These are phyloP conservation scores for Letharia lupina DNA, from an alignment of 495 filamentous ascomycete genomes.

Conservation along the genomic window DNA sequence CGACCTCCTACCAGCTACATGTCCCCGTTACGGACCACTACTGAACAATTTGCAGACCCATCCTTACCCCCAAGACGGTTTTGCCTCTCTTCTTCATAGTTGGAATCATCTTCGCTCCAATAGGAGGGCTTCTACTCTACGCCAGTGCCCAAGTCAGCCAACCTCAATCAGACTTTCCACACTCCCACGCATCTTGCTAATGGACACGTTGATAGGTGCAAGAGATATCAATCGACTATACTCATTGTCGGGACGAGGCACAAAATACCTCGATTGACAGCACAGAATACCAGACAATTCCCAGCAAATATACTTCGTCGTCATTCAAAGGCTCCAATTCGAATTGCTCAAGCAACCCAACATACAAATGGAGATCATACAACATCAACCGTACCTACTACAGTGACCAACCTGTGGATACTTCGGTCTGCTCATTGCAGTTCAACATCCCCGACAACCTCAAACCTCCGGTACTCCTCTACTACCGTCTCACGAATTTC, in stretches of 20 bases:
- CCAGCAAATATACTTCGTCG: slow-evolving; percentile 46
- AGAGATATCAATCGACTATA: slow-evolving; percentile 86
- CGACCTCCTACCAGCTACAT: background rate
- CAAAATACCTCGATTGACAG: slow-evolving; percentile 26
- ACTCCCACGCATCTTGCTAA: slow-evolving; percentile 17
- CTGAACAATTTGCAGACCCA: slow-evolving; percentile 50
- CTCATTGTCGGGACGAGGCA: slow-evolving; percentile 54
- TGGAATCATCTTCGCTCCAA: slow-evolving; percentile 78
- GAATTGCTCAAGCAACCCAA: slow-evolving; percentile 17
- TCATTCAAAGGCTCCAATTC: slow-evolving; percentile 52
- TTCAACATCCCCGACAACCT: slow-evolving; percentile 75
- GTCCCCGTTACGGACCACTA: background rate
- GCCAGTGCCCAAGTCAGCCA: slow-evolving; percentile 61
- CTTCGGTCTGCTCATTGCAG: slow-evolving; percentile 52
- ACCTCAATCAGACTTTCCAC: background rate
- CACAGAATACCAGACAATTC: slow-evolving; percentile 36
- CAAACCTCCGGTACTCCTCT: slow-evolving; percentile 72
- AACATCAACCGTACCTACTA: slow-evolving; percentile 17
- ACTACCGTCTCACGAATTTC: slow-evolving; percentile 95
- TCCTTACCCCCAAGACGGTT: slow-evolving; percentile 87
- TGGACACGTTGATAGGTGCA: slow-evolving; percentile 54
- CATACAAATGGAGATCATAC: slow-evolving; percentile 34
- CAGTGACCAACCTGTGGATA: slow-evolving; percentile 12
- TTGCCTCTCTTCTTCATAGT: slow-evolving; percentile 82
- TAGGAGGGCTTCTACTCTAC: slow-evolving; percentile 76